Base-by-base conservation (phyloP, 2,329 filamentous ascomycete species). In the Aspergillus chevalieri region DNA sequence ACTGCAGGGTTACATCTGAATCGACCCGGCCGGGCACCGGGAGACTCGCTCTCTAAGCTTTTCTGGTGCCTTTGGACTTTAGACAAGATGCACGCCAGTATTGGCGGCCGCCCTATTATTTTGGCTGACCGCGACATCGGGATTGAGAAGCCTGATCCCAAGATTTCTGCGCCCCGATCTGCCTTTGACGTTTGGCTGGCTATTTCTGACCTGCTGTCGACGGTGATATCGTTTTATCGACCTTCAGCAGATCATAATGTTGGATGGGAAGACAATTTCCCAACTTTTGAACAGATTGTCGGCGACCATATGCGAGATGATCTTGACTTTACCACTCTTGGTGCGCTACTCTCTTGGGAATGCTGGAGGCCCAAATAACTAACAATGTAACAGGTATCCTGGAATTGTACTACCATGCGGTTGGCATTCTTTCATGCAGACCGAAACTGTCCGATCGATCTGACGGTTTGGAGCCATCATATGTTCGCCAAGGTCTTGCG, bases 381-480 rank as follows among this genome's bases (percentile, higher is more conserved):
- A 44, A 43, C 17, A 22, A 9, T 39, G 28, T 12, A 45, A 44
- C 24, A 44, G 42, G 42, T 2, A 26, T 26, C 10, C 63, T 82
- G 6, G 79, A 81, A 49, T 62, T 82, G 2, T 80, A 77, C 60
- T 81, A 82, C 51, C 76, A 81, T 56, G 73, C 76, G 19, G 76
- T 80, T 46, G 77, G 76, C 33, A 80, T 82, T 57, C 67, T 80
- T 2, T 80, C 78, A 3, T 78, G 79, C 60, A 77, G 78, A 39
- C 75, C 76, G 38, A 60, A 57, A 42, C 36, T 56, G 17, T 52
- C 55, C n/a, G 58, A 65, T 36, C 48, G 46, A 28, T 72, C 68
- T 12, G 73, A 77, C 41, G 70, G 73, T 30, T 74, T 73, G 3
- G 76, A 73, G 4, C 65, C 74, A 4, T 80, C 78, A 1, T 76